Evolutionary conservation across 2,329 filamentous ascomycete species (phyloP), one percentile per base, ranked within the genome.

Genomic region (Ophiostoma tasmaniense): DNA sequence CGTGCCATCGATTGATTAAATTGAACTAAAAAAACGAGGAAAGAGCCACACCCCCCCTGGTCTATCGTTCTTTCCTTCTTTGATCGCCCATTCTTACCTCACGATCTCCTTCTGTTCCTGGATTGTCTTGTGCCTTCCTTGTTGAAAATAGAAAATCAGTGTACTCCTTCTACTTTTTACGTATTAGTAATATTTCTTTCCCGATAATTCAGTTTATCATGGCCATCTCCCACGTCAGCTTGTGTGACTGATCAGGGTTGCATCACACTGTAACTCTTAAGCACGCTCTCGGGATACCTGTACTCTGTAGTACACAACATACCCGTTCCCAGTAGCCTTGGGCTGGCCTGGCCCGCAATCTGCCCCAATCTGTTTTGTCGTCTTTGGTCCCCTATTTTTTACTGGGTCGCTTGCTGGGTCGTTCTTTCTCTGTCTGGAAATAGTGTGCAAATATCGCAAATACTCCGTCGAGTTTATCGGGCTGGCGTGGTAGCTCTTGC

Each of bases 351-450:
- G 61, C n/a, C n/a, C 20, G 33, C 33, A 37, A 37, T 39, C 30
- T 64, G 30, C 35, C n/a, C 37, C n/a, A 37, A 37, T 64, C 30
- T 64, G 30, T 39, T 64, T 22, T 22, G 8, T 62, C 8, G 61
- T 64, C 30, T 37, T 25, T 61, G 55, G 64, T 65, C 64, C 37
- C 64, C 64, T 65, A 39, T 65, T 65, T 64, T 65, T 45, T 65
- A 39, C 64, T 65, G 64, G 64, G 42, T 20, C 42, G 17, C 42
- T 45, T 20, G 37, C 42, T 45, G 42, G 42, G 64, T 45, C 64
- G 64, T 22, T 39, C 64, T 45, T 65, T 65, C 64, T 65, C 61
- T n/a, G 33, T 64, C 61, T 37, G 33, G 61, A 64, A 64, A 64
- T 61, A 61, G 52, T 64, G 22, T 55, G 62, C 22, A n/a, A 42